Conservation (phyloP, 2,329 filamentous ascomycete species). For the Cladosporium colombiae region DNA sequence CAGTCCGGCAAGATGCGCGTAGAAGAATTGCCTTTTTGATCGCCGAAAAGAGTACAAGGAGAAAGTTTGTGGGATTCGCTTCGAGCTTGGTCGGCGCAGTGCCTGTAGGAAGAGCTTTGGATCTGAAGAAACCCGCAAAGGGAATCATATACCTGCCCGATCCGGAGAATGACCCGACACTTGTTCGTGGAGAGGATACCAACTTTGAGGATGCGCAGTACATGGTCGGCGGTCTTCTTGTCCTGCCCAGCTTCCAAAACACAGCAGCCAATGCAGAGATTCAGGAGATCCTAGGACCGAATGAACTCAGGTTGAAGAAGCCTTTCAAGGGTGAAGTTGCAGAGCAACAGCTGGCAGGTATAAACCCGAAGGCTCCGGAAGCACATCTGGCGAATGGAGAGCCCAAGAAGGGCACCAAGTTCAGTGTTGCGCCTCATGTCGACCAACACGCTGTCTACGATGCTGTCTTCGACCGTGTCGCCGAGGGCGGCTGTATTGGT, state of each 20-base stretch:
- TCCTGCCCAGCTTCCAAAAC: constrained; percentile 81
- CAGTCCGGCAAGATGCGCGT: constrained; percentile 80
- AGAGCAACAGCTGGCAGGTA: constrained; percentile 77
- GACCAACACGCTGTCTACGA: constrained; percentile 94
- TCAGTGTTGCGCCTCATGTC: constrained; percentile 87
- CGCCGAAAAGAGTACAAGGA: constrained; percentile 90
- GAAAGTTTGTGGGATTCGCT: constrained; percentile 83
- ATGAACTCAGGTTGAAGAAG: constrained; percentile 84
- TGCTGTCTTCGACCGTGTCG: constrained; percentile 82
- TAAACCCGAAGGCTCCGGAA: constrained; percentile 63
- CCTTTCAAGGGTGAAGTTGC: constrained; percentile 77
- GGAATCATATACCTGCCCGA: constrained; percentile 89
- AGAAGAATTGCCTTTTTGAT: constrained; percentile 91
- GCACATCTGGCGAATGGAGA: constrained; percentile 49
- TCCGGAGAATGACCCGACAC: constrained; percentile 77
- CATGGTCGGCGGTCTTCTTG: constrained; percentile 78
- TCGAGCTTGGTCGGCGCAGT: constrained; percentile 85
- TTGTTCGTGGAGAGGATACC: constrained; percentile 77
- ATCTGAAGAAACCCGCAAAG: constrained; percentile 75
- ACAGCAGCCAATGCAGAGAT: constrained; percentile 82
- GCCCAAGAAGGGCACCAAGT: constrained; percentile 72
- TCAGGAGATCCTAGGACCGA: constrained; percentile 73
- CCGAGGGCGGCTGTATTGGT: constrained; percentile 82
- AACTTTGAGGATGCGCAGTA: constrained; percentile 73
- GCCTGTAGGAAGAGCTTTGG: constrained; percentile 89